phyloP scores from a whole-genome alignment of 2,329 filamentous ascomycete genomes.

The Aureobasidium sp. region DNA sequence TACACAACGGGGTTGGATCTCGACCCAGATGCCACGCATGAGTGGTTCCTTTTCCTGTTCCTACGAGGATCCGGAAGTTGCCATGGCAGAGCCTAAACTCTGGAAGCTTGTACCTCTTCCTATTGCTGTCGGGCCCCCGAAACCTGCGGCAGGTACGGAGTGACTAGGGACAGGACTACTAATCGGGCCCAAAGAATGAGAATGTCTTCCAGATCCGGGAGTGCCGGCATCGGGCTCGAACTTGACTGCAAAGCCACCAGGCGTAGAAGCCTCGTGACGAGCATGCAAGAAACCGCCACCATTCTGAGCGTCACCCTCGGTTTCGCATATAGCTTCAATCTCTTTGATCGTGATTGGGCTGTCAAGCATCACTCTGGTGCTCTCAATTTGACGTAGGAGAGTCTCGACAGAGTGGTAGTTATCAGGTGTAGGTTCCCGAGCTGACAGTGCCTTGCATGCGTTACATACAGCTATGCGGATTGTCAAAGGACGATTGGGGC shows the following conservation, averaged over 20 bases:
- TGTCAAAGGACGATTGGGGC: constrained; percentile 48
- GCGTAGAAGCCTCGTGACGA: constrained; percentile 34
- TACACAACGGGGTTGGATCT: neutral
- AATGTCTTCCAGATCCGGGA: constrained; percentile 21
- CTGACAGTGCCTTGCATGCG: constrained; percentile 60
- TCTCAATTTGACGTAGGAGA: constrained; percentile 56
- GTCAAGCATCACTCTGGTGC: constrained; percentile 49
- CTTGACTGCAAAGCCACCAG: constrained; percentile 33
- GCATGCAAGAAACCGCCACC: constrained; percentile 83
- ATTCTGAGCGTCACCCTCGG: constrained; percentile 76
- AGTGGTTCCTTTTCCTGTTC: neutral
- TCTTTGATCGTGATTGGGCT: constrained; percentile 54
- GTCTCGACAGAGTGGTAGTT: constrained; percentile 62
- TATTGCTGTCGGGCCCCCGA: neutral
- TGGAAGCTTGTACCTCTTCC: constrained; percentile 8
- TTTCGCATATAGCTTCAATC: constrained; percentile 78
- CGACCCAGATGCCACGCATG: neutral
- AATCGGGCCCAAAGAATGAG: constrained; percentile 36
- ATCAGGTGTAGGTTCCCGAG: constrained; percentile 34
- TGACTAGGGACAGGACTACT: constrained; percentile 38
- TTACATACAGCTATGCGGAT: constrained; percentile 68
- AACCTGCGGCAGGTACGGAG: constrained; percentile 26
- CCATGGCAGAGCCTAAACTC: constrained; percentile 7
- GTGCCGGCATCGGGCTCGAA: constrained; percentile 28
- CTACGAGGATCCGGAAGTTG: neutral